Base-by-base conservation (phyloP, 164 flowering plant species). In the Brasenia schreberi region DNA sequence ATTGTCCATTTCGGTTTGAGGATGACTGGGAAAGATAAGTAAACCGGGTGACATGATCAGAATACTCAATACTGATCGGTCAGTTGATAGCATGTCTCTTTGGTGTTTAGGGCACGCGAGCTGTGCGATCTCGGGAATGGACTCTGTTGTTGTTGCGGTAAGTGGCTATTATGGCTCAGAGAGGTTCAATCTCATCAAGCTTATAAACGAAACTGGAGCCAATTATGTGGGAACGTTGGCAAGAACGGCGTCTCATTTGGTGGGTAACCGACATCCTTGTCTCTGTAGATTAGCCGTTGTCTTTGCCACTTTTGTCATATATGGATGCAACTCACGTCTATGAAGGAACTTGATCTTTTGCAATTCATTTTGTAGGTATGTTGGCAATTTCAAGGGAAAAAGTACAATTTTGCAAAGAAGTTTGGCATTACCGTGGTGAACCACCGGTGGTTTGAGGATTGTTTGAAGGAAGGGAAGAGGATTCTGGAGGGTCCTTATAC, bases 371-470 rank as follows among this genome's bases (percentile, higher is more conserved):
- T 9, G 49, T 74, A 94, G 97, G 86, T 92, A 1, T 95, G 98
- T 72, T 83, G 89, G 91, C 75, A 72, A 68, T 85, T 88, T 70
- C 83, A 90, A 77, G 98, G 98, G 45, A 76, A 66, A 68, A 95
- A 95, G 68, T 90, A 83, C 67, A 70, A 70, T 44, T 73, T 92
- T 66, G 97, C 96, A 14, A 81, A 72, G 76, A 82, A 77, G 66
- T 75, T 87, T 19, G 78, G 76, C 43, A 87, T 79, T 5, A 33
- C 66, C 0, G 69, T 90, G 10, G 82, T 95, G 27, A 88, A 86
- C 69, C 99, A 88, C 76, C 75, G 69, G 23, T 95, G 99, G 99
- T 69, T 95, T 66, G 98, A 87, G 76, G 97, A 88, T 42, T 92
- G 98, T 70, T 66, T 81, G 42, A 87, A 77, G 77, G 71, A 80